Evolutionary conservation across 345 rosid genomes (phyloP).

Genomic region (Citrus medica): DNA sequence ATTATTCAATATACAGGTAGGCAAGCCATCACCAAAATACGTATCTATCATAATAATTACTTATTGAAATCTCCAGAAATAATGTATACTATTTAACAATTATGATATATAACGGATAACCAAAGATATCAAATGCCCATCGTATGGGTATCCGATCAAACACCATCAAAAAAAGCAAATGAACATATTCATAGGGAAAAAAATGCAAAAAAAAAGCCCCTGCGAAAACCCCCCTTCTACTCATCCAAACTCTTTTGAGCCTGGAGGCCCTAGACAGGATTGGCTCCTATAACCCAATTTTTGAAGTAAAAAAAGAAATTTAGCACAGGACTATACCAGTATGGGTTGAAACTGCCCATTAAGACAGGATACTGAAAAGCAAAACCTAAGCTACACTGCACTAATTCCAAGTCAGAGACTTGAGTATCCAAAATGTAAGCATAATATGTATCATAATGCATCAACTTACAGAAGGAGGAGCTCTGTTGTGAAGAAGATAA

Average conservation of each 20-base stretch:
- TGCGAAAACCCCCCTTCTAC: neutral
- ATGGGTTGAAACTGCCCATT: neutral
- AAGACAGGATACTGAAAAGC: neutral
- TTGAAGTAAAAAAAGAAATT: neutral
- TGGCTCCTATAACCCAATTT: neutral
- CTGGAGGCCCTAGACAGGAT: neutral
- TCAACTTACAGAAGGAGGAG: constrained; percentile 72
- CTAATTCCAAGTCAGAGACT: constrained; percentile 5
- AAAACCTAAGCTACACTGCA: neutral
- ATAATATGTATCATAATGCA: neutral
- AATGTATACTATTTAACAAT: neutral
- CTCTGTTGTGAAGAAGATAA: constrained; percentile 67
- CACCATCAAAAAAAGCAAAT: neutral
- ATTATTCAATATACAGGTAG: neutral
- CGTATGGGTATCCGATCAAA: neutral
- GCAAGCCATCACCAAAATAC: neutral
- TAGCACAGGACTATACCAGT: neutral
- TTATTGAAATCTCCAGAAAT: neutral
- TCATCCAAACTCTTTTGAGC: neutral
- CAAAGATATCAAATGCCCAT: neutral
- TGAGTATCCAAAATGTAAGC: neutral
- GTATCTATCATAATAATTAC: neutral
- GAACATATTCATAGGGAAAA: neutral
- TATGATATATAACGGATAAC: neutral
- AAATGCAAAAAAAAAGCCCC: neutral